phyloP scores from a whole-genome alignment of 805 yeast genomes.

The Nakazawaea holstii region DNA sequence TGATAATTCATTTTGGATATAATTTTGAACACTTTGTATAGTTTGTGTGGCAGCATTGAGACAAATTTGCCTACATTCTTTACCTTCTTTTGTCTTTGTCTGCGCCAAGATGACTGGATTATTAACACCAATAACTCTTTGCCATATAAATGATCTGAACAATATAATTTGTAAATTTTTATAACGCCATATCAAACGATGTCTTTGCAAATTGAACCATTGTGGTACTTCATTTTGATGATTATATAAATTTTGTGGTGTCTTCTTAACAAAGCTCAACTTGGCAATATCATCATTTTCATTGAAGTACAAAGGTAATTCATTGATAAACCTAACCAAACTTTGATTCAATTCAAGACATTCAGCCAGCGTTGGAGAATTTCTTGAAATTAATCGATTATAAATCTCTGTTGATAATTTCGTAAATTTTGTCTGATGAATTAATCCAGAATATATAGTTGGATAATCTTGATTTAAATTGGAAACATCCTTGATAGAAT shows the following conservation, averaged over 20 bases:
- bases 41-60: constrained; percentile 47
- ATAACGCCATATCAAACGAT: constrained; percentile 53
- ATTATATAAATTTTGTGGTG: constrained; percentile 18
- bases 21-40: constrained; percentile 41
- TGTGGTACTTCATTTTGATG: constrained; percentile 27
- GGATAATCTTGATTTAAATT: constrained; percentile 31
- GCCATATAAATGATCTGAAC: constrained; percentile 53
- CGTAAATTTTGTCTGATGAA: constrained; percentile 48
- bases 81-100: constrained; percentile 36
- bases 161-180: constrained; percentile 50
- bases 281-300: constrained; percentile 30
- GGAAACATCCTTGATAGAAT: constrained; percentile 11
- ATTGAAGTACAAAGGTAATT: constrained; percentile 42
- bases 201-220: constrained; percentile 52
- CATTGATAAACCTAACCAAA: constrained; percentile 32
- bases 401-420: constrained; percentile 42
- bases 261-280: constrained; percentile 18
- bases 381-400: constrained; percentile 39
- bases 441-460: constrained; percentile 53
- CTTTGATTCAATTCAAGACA: constrained; percentile 41
- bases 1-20: constrained; percentile 29
- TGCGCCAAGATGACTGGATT: constrained; percentile 26
- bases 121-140: constrained; percentile 36
- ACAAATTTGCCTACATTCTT: constrained; percentile 45
- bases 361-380: constrained; percentile 42